Conservation (phyloP, 495 filamentous ascomycete species). For the Trypethelium eluteriae region DNA sequence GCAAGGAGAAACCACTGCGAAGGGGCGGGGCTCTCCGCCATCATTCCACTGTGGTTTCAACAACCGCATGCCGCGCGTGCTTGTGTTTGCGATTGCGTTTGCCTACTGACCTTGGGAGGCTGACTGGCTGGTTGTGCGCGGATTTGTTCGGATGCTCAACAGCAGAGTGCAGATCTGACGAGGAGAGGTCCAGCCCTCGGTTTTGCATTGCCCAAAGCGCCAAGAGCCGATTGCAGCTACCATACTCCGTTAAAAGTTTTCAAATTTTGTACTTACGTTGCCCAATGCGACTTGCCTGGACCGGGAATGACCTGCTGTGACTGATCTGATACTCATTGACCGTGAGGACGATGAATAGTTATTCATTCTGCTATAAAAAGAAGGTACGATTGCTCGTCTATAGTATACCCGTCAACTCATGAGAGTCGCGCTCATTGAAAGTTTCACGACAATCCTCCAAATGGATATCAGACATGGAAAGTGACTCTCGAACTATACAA, state of each 20-base stretch:
- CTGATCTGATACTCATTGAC: too few species aligned
- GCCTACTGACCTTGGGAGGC: neutral
- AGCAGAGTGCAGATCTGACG: too few species aligned
- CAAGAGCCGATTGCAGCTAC: neutral
- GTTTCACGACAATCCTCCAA: neutral
- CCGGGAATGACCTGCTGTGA: too few species aligned
- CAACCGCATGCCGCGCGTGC: neutral
- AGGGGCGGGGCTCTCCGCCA: neutral
- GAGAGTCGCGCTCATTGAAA: neutral
- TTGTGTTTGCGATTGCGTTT: neutral
- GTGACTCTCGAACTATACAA: neutral
- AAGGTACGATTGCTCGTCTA: neutral
- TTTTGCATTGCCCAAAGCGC: neutral
- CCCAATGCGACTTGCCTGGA: neutral
- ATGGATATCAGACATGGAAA: neutral
- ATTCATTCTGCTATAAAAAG: neutral
- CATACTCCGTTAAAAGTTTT: neutral
- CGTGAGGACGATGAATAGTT: too few species aligned
- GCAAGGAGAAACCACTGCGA: neutral
- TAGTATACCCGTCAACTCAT: neutral
- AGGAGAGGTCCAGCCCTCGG: neutral
- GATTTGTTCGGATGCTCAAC: too few species aligned
- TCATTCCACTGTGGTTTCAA: neutral
- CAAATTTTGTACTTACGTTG: neutral
- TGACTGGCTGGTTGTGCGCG: neutral